A percentile compares a stretch with the other conserved stretches of the same genome.
Evolutionary conservation across 148 eudicot species (phyloP).

Genomic region (Chenopodium berlandieri): DNA sequence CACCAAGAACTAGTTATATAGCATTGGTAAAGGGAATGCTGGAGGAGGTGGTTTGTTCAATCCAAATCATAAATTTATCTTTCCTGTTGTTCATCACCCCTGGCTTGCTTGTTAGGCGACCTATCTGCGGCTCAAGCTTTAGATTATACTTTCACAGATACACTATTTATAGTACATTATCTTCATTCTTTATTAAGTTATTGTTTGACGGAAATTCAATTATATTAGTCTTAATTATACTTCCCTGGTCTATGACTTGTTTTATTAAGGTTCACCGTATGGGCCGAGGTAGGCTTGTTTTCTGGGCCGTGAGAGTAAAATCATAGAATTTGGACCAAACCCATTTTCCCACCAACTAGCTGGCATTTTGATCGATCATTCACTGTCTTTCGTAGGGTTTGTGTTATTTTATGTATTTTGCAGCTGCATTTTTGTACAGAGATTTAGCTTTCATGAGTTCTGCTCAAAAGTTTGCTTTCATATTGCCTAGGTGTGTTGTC

Average conservation of each 20-base stretch:
- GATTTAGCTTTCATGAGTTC: background rate
- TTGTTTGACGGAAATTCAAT: background rate
- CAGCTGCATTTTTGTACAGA: conserved; percentile 14
- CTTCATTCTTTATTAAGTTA: background rate
- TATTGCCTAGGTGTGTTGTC: conserved; percentile 6
- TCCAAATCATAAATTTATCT: background rate
- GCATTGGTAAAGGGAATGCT: background rate
- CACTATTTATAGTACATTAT: background rate
- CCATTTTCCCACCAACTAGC: background rate
- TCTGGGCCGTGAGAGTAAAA: background rate
- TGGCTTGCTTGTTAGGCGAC: background rate
- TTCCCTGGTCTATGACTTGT: background rate
- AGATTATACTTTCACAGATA: background rate
- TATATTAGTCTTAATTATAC: background rate
- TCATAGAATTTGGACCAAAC: conserved; percentile 4
- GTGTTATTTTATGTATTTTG: conserved; percentile 1
- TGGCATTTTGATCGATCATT: conserved; percentile 9
- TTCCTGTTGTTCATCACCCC: background rate
- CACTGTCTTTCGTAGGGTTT: conserved; percentile 13
- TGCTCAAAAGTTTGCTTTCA: background rate
- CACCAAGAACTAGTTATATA: background rate
- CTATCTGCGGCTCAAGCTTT: background rate
- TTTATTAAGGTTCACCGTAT: conserved; percentile 1
- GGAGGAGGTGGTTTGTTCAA: background rate
- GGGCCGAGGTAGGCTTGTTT: conserved; percentile 5